A percentile compares a stretch with the other conserved stretches of the same genome.
Conservation (phyloP, 331 rosid genomes). For the Quercus phellos region DNA sequence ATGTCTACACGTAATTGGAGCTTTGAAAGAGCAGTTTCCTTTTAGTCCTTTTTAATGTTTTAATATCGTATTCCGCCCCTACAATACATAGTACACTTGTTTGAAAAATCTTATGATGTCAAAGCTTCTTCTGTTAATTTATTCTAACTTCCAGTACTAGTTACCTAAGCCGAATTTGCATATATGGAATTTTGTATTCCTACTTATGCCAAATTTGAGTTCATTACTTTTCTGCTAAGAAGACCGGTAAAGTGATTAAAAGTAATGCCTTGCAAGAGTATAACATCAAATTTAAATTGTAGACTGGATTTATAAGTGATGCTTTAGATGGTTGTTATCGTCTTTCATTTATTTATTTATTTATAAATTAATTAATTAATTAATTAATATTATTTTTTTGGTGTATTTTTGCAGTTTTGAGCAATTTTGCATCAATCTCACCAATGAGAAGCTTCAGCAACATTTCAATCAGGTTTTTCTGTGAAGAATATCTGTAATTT, state of each 20-base stretch:
- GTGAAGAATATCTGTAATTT: slow-evolving; percentile 12
- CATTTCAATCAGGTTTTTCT: slow-evolving; percentile 92
- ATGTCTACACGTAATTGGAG: too few species aligned
- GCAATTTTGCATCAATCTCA: slow-evolving; percentile 97
- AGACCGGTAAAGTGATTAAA: background rate
- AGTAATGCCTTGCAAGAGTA: background rate
- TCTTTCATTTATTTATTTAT: background rate
- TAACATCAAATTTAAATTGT: background rate
- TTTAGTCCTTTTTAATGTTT: too few species aligned
- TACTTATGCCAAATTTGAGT: background rate
- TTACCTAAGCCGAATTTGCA: background rate
- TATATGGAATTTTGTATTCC: background rate
- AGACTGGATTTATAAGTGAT: background rate
- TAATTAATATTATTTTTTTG: background rate
- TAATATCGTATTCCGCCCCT: too few species aligned
- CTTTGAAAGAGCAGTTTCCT: too few species aligned
- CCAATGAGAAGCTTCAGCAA: slow-evolving; percentile 98
- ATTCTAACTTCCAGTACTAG: background rate
- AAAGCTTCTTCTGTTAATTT: background rate
- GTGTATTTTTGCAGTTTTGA: slow-evolving; percentile 66
- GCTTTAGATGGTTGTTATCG: background rate
- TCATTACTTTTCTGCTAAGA: background rate
- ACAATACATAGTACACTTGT: background rate
- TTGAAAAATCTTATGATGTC: background rate
- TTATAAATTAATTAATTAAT: too few species aligned